phyloP scores from a whole-genome alignment of 352 stramenopile genomes.

The Phytophthora sojae region DNA sequence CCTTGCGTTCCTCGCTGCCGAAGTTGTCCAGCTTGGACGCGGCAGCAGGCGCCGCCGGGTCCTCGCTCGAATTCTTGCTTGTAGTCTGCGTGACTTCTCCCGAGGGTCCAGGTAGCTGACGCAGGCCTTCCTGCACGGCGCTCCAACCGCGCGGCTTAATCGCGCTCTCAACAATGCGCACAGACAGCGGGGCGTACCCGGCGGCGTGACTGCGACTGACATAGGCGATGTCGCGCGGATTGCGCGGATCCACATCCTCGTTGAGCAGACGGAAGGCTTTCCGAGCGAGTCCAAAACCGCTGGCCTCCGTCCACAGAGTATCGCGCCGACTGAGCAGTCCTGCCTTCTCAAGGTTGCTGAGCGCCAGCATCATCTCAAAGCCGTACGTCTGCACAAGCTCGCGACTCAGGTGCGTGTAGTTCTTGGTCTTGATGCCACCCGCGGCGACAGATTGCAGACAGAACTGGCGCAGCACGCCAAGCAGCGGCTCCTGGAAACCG shows the following conservation, averaged over 20 bases:
- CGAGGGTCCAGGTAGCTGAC: constrained; percentile 81
- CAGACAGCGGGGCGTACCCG: constrained; percentile 95
- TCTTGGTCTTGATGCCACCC: constrained; percentile 94
- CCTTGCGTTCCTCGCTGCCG: constrained; percentile 87
- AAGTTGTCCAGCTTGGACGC: constrained; percentile 73
- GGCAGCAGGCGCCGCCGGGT: constrained; percentile 38
- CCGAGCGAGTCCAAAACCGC: constrained; percentile 85
- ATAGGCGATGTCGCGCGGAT: constrained; percentile 96
- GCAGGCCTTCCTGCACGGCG: constrained; percentile 82
- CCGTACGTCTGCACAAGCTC: constrained; percentile 98
- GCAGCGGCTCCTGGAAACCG: constrained; percentile 91
- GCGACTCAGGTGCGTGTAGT: constrained; percentile 94
- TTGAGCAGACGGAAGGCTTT: constrained; percentile 96
- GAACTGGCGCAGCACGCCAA: constrained; percentile 92
- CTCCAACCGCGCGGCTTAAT: constrained; percentile 83
- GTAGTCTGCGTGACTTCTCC: constrained; percentile 77
- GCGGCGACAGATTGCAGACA: constrained; percentile 95
- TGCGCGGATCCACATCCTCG: constrained; percentile 93
- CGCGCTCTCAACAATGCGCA: constrained; percentile 93
- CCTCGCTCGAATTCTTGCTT: constrained; percentile 48
- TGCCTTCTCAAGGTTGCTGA: constrained; percentile 95
- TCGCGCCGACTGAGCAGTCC: constrained; percentile 92
- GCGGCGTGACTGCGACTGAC: constrained; percentile 78
- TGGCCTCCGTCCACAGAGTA: constrained; percentile 84
- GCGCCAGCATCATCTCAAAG: constrained; percentile 94